Evolutionary conservation across 1,139 yeast genomes (phyloP), one percentile per base, ranked within the genome.

Genomic region (Lodderomyces pseudojiufengensis): DNA sequence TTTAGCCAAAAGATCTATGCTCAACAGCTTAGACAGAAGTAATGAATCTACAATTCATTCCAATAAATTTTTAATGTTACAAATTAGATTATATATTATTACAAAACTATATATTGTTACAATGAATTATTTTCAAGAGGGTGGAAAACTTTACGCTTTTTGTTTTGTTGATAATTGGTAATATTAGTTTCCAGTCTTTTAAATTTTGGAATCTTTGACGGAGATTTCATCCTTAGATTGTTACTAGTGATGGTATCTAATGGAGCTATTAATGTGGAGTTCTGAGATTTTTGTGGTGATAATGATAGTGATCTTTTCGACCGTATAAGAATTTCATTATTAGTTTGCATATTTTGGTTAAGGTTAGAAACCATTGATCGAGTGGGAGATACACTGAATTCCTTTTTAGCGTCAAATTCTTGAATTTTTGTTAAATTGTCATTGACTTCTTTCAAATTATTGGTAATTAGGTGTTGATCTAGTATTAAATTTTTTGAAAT

Each of bases 391-490:
- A 41, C 28, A 21, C 39, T 39, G n/a, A 46, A 34, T 9, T 44
- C 35, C 27, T 32, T 35, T 28, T 41, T 39, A 5, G 42, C 39
- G 31, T 46, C 44, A 29, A 40, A 44, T 24, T 37, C 39, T 30
- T 41, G 41, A 14, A 46, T 38, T 21, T 36, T 37, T 14, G n/a
- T 9, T 27, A 46, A 28, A 9, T 43, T 40, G 9, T 32, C 11
- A 24, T 41, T 39, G 5, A 42, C 38, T 13, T 36, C 29, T 22
- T 29, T 29, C 16, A 46, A 40, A 22, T 33, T 36, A 3, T 23
- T 15, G 2, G 14, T 33, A 11, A 41, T 16, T 9, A 18, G n/a
- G 6, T 27, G 23, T 25, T 44, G 29, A 10, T 26, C 26, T 8
- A 24, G 24, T 15, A 33, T 12, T 8, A 42, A 13, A 9, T 31